A percentile compares a stretch with the other conserved stretches of the same genome.
Conservation (phyloP, 257 asterid species). For the Solanum neorickii region DNA sequence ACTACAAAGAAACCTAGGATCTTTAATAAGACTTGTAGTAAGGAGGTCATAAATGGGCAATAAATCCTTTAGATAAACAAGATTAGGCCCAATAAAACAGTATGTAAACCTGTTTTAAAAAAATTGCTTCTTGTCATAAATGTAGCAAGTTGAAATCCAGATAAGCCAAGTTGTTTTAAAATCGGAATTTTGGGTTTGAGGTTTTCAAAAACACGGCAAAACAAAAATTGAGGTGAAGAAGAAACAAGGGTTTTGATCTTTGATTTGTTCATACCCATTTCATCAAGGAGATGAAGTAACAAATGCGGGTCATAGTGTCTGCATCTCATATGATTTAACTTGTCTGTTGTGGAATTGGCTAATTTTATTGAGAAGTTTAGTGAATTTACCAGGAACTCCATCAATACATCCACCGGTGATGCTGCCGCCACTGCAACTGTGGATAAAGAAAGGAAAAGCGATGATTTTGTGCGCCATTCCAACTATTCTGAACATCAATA, state of each 20-base stretch:
- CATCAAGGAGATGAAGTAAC: background rate
- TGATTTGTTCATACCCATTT: conserved; percentile 5
- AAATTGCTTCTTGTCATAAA: background rate
- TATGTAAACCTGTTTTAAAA: background rate
- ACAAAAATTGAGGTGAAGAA: background rate
- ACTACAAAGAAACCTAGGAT: background rate
- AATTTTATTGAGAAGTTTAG: background rate
- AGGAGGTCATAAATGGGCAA: background rate
- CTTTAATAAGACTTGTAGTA: background rate
- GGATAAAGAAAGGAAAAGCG: background rate
- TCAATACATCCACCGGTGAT: background rate
- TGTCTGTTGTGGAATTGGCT: background rate
- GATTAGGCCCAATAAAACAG: background rate
- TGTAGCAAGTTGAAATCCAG: background rate
- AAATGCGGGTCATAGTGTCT: background rate
- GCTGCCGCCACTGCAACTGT: background rate
- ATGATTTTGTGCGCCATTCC: background rate
- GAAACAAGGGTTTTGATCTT: conserved; percentile 1
- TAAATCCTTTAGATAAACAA: conserved; percentile 1
- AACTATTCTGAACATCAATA: background rate
- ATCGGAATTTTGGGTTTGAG: conserved; percentile 6
- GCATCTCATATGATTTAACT: background rate
- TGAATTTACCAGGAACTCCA: background rate
- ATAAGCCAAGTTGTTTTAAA: conserved; percentile 2
- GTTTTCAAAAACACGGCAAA: background rate